phyloP scores from a whole-genome alignment of 331 rosid genomes.

The Malus hybrid region DNA sequence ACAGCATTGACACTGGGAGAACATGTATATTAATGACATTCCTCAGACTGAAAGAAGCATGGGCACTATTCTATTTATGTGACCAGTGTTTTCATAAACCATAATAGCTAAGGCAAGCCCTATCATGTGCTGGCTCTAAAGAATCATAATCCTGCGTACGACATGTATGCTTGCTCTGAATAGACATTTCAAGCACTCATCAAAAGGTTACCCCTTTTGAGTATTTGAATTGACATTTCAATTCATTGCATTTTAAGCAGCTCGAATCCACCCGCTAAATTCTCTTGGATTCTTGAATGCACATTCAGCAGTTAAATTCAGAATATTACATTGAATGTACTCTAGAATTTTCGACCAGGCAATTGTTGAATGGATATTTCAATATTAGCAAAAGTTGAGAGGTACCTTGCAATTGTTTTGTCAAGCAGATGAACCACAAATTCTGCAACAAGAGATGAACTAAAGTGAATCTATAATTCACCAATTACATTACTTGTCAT shows the following conservation, averaged over 20 bases:
- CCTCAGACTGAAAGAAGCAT: background rate
- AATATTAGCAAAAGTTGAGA: slow-evolving; percentile 16
- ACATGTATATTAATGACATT: background rate
- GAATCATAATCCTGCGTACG: background rate
- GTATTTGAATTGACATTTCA: background rate
- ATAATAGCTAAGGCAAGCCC: slow-evolving; percentile 16
- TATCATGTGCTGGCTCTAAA: background rate
- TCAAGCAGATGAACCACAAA: slow-evolving; percentile 63
- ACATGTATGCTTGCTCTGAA: background rate
- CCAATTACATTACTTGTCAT: background rate
- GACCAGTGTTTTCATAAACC: background rate
- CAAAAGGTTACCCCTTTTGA: too few species aligned
- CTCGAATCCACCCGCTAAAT: background rate
- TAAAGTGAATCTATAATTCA: slow-evolving; percentile 8
- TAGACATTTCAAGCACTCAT: too few species aligned
- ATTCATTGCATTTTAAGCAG: background rate
- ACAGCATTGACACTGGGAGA: background rate
- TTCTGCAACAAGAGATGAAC: slow-evolving; percentile 43
- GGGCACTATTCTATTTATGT: background rate
- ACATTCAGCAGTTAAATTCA: slow-evolving; percentile 44
- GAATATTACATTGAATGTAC: background rate
- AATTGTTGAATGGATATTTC: background rate
- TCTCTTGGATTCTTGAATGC: background rate
- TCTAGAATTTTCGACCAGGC: background rate
- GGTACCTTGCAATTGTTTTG: slow-evolving; percentile 82